Conservation (phyloP, 2,329 filamentous ascomycete species). For the Aspergillus fumigatus region DNA sequence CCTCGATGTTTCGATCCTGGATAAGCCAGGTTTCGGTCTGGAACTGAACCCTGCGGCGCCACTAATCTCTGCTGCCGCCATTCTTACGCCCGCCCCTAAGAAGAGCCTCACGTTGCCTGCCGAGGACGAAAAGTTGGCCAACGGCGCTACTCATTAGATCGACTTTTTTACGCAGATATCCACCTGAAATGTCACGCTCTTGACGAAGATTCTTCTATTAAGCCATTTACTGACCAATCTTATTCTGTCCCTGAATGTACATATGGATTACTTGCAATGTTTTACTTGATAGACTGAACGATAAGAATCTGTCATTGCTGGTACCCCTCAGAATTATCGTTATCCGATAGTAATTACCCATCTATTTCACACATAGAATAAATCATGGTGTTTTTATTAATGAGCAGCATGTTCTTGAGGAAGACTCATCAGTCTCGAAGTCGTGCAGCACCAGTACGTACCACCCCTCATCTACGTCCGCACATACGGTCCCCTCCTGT, state of each 20-base stretch:
- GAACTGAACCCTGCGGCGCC: constrained; percentile 78
- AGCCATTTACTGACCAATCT: neutral
- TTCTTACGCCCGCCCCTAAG: constrained; percentile 63
- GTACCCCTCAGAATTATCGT: neutral
- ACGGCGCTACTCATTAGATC: constrained; percentile 14
- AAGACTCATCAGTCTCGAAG: neutral
- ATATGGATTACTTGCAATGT: constrained; percentile 2
- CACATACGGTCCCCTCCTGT: neutral
- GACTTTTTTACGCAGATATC: neutral
- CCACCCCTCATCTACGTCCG: too few relatives aligned
- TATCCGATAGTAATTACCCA: neutral
- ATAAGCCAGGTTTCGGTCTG: constrained; percentile 87
- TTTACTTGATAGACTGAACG: constrained; percentile 3
- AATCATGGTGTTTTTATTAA: neutral
- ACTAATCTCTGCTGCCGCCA: constrained; percentile 68
- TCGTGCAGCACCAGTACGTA: neutral
- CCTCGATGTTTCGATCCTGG: constrained; percentile 71
- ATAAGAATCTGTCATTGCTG: constrained; percentile 4
- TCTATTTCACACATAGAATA: neutral
- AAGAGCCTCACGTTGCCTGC: constrained; percentile 40
- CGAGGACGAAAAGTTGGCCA: constrained; percentile 20
- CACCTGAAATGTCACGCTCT: constrained; percentile 1
- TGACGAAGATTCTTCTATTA: neutral
- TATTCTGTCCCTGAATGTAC: neutral
- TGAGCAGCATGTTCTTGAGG: neutral